Percentiles rank a stretch among this genome's conserved stretches.
phyloP scores from a whole-genome alignment of 2,329 filamentous ascomycete species.

The Calonectria ilicicola region DNA sequence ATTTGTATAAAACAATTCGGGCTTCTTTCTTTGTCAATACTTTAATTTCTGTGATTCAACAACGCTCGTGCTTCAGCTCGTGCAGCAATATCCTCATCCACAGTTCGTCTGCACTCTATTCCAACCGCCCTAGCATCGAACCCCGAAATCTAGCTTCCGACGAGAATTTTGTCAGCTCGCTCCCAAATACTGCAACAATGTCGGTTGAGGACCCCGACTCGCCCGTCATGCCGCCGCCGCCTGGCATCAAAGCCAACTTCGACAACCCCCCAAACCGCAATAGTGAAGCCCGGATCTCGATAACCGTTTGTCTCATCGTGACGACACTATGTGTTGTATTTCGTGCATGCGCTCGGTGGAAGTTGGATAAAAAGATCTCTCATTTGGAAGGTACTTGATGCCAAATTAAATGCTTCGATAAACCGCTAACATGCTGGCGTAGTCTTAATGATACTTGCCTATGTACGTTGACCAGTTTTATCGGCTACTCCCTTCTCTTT shows the following conservation, averaged over 20 bases:
- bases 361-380: background rate
- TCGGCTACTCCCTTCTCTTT: background rate
- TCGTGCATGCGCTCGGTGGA: background rate
- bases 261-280: background rate
- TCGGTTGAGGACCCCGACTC: background rate
- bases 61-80: background rate
- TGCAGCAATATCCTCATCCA: background rate
- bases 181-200: background rate
- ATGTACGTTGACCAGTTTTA: background rate
- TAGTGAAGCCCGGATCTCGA: background rate
- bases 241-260: background rate
- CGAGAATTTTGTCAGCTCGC: background rate
- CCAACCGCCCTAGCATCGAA: background rate
- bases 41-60: background rate
- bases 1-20: background rate
- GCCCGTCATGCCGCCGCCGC: background rate
- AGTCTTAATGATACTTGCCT: background rate
- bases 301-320: background rate
- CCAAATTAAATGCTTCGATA: background rate
- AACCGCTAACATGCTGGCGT: background rate
- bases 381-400: background rate
- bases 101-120: background rate
- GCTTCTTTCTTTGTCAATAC: background rate
- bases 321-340: background rate
- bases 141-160: no score